These are phyloP conservation scores for Brassica napus DNA, from an alignment of 345 rosid species.

Conservation along the genomic window Da-Ae NC_063440.1:6702501-6703000, in stretches of 20 bases:
- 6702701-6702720: neutral
- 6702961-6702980: slow-evolving; percentile 99
- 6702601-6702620: slow-evolving; percentile 4
- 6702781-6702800: slow-evolving; percentile 93
- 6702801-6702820: slow-evolving; percentile 99
- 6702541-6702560: neutral
- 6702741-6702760: neutral
- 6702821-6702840: slow-evolving; percentile 87
- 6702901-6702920: neutral
- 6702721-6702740: neutral
- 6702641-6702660: neutral
- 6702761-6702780: slow-evolving; percentile 2
- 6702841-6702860: slow-evolving; percentile 95
- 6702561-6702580: neutral
- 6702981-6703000: slow-evolving; percentile 93
- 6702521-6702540: neutral
- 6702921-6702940: slow-evolving; percentile 20
- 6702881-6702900: slow-evolving; percentile 3
- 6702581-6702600: neutral
- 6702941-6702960: slow-evolving; percentile 96
- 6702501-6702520: slow-evolving; percentile 13
- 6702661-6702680: slow-evolving; percentile 1
- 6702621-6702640: slow-evolving; percentile 6
- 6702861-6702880: slow-evolving; percentile 78
- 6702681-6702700: neutral